Conservation (phyloP, 495 filamentous ascomycete genomes). For the Cercophora samala region DNA sequence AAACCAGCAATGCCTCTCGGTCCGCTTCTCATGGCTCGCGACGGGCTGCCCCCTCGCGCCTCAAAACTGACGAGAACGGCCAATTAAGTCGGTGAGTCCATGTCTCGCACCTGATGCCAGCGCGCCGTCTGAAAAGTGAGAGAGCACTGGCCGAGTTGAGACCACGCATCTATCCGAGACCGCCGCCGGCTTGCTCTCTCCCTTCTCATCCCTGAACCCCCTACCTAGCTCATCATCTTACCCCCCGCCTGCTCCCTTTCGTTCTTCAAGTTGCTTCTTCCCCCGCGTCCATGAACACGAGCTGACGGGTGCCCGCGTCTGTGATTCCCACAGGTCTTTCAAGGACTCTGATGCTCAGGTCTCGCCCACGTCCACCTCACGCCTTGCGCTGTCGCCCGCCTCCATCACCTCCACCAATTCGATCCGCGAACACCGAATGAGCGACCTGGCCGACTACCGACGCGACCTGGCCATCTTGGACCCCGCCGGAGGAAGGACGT, state of each 20-base stretch:
- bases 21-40: constrained; percentile 36
- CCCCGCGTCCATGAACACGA: constrained; percentile 19
- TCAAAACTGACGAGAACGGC: constrained; percentile 55
- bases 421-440: constrained; percentile 48
- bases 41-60: constrained; percentile 51
- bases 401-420: constrained; percentile 46
- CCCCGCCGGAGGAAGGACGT: constrained; percentile 49
- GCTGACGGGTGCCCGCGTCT: constrained; percentile 31
- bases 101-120: neutral
- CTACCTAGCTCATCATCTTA: neutral
- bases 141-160: constrained; percentile 1
- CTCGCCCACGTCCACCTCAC: constrained; percentile 49
- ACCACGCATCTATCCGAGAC: constrained; percentile 7
- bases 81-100: constrained; percentile 40
- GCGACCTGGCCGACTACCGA: constrained; percentile 61
- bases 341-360: constrained; percentile 50
- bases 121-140: neutral
- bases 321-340: constrained; percentile 26
- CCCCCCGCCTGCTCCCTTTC: constrained; percentile 1
- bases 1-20: constrained; percentile 39
- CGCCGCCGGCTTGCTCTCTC: constrained; percentile 5
- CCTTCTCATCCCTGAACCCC: neutral
- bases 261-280: constrained; percentile 6
- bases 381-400: constrained; percentile 46
- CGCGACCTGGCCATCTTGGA: constrained; percentile 69